Evolutionary conservation across 345 rosid genomes (phyloP).

Genomic region (Angophora floribunda): DNA sequence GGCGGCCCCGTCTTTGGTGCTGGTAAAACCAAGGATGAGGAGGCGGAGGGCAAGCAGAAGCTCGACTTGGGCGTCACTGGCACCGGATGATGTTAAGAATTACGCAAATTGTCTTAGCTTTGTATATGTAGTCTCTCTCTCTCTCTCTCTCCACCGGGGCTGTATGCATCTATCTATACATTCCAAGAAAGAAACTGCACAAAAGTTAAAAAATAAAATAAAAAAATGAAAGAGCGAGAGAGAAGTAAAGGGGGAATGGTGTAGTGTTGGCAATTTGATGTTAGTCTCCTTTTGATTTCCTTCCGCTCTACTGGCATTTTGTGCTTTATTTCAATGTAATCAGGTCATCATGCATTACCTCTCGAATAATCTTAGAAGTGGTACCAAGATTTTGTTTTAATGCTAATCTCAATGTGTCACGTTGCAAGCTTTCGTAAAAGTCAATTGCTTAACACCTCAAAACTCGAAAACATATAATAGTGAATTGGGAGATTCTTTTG

Average conservation of each 20-base stretch:
- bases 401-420: neutral
- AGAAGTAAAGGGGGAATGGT: neutral
- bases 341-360: neutral
- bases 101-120: neutral
- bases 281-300: neutral
- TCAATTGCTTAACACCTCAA: no score
- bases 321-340: neutral
- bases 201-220: no score
- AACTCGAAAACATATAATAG: neutral
- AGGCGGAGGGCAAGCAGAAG: conserved; percentile 13
- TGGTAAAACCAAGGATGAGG: neutral
- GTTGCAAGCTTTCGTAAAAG: neutral
- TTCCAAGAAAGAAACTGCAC: neutral
- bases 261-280: neutral
- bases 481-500: neutral
- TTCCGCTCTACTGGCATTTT: neutral
- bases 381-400: neutral
- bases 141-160: neutral
- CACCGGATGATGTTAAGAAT: conserved; percentile 11
- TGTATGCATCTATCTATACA: neutral
- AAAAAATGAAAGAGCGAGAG: neutral
- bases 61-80: conserved; percentile 39
- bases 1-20: conserved; percentile 45
- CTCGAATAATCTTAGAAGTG: neutral
- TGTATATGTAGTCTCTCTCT: neutral